Percentiles rank a stretch among this genome's conserved stretches.
Evolutionary conservation across 169 alveolate species (phyloP).

Genomic region (Amoebophrya sp.): DNA sequence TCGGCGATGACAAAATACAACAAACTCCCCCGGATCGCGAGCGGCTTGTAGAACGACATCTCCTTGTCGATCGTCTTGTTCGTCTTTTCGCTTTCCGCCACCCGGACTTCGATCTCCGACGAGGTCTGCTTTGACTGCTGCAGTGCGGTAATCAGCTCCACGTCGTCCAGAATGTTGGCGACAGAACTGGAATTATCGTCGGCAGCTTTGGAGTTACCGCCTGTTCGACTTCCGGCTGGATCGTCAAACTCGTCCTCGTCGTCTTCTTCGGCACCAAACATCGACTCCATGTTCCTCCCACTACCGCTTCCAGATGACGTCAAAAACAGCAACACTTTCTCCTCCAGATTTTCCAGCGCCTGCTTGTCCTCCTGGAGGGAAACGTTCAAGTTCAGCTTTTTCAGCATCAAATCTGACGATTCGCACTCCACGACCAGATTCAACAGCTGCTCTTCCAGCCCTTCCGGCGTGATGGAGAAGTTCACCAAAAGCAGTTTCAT

Average conservation of each 20-base stretch:
- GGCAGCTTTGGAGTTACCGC: no score
- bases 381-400: constrained; percentile 72
- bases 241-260: no score
- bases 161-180: constrained; percentile 77
- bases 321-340: no score
- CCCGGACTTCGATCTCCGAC: constrained; percentile 68
- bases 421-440: constrained; percentile 83
- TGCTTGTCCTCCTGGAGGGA: constrained; percentile 76
- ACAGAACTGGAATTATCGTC: no score
- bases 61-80: constrained; percentile 71
- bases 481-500: constrained; percentile 85
- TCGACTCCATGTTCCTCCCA: no score
- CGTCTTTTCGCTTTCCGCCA: constrained; percentile 65
- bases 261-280: no score
- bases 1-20: constrained; percentile 82
- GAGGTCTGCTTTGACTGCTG: constrained; percentile 77
- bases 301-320: no score
- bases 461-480: constrained; percentile 88
- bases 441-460: constrained; percentile 83
- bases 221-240: no score
- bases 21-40: constrained; percentile 78
- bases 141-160: constrained; percentile 64
- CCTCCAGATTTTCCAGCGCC: constrained; percentile 74
- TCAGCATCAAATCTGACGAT: constrained; percentile 80
- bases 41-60: constrained; percentile 75